Conservation (phyloP, 202 grass and related monocot genomes). For the Setaria viridis region DNA sequence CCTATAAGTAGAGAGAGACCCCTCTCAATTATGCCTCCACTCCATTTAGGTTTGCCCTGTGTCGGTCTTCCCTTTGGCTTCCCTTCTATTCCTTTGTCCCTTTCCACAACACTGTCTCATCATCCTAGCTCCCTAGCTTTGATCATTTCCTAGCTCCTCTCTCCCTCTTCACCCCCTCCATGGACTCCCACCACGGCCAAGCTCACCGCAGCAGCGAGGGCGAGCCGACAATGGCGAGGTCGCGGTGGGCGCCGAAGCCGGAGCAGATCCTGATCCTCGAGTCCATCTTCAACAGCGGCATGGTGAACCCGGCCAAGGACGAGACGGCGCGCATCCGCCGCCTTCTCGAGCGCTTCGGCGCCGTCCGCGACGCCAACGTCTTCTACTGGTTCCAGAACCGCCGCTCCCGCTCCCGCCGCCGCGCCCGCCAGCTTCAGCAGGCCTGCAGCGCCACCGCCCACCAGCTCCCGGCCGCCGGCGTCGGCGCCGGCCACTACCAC, state of each 20-base stretch:
- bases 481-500: background rate
- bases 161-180: background rate
- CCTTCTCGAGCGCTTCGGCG: constrained; percentile 59
- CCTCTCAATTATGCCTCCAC: constrained; percentile 34
- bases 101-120: constrained; percentile 43
- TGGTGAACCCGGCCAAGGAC: constrained; percentile 78
- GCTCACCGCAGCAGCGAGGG: background rate
- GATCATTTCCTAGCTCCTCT: constrained; percentile 17
- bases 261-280: constrained; percentile 85
- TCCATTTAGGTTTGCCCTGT: constrained; percentile 30
- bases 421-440: constrained; percentile 73
- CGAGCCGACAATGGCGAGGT: constrained; percentile 52
- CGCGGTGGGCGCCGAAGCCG: constrained; percentile 66
- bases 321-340: constrained; percentile 71
- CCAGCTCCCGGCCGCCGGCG: background rate
- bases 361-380: constrained; percentile 59
- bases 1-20: constrained; percentile 46
- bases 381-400: constrained; percentile 90
- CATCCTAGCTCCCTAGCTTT: constrained; percentile 12
- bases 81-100: constrained; percentile 37
- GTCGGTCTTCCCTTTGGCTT: background rate
- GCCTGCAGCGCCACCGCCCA: constrained; percentile 10
- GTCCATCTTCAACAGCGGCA: constrained; percentile 85
- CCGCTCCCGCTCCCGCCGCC: constrained; percentile 71
- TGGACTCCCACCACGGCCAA: constrained; percentile 41